Percentiles rank a stretch among this genome's conserved stretches.
phyloP scores from a whole-genome alignment of 192 early-diverging fungal species.

The Haplosporangium gracile region DNA sequence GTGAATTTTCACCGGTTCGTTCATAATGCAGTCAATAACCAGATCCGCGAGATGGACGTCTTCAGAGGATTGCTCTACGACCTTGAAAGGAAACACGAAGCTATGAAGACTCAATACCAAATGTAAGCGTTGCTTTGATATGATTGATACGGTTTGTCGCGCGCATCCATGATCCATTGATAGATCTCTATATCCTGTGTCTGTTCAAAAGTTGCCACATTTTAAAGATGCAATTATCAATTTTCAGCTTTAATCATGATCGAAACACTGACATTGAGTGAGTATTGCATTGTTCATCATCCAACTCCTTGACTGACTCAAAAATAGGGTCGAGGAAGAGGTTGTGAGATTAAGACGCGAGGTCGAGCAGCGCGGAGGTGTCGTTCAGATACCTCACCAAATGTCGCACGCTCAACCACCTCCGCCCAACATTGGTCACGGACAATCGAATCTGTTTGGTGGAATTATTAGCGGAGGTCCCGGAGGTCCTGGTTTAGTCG shows the following conservation, averaged over 20 bases:
- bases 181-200: background rate
- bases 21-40: conserved; percentile 68
- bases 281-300: background rate
- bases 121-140: conserved; percentile 24
- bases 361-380: conserved; percentile 78
- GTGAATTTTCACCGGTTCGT: conserved; percentile 9
- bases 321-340: conserved; percentile 82
- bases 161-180: background rate
- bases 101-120: conserved; percentile 82
- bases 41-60: conserved; percentile 84
- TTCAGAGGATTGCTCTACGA: conserved; percentile 85
- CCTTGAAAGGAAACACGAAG: conserved; percentile 84
- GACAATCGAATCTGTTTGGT: conserved; percentile 70
- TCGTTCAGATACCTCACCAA: conserved; percentile 63
- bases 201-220: background rate
- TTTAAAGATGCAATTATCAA: background rate
- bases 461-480: conserved; percentile 64
- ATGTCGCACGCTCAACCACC: conserved; percentile 67
- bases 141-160: background rate
- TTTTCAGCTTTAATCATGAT: background rate
- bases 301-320: background rate
- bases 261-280: conserved; percentile 3
- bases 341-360: conserved; percentile 85
- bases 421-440: conserved; percentile 75
- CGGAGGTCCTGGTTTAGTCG: conserved; percentile 62